Base-by-base conservation (phyloP, 2,329 filamentous ascomycete genomes). In the Fonsecaea pugnacius region DNA sequence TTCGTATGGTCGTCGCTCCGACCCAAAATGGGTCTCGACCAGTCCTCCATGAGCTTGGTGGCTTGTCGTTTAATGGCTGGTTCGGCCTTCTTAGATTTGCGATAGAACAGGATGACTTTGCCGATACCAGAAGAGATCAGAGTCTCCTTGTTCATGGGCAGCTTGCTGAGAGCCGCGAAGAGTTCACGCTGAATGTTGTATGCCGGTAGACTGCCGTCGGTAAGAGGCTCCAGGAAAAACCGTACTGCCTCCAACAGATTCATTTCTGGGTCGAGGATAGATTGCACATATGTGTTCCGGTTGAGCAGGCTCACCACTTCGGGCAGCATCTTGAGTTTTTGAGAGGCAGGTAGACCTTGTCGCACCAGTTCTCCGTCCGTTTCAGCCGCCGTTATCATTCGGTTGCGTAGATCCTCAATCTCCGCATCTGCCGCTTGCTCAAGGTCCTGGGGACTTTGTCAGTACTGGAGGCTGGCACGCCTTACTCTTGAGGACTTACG, bases 131-230 rank as follows among this genome's bases (percentile, higher is more conserved):
- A 96, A 69, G 92, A 93, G 24, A 96, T 84, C 14, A 99, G 84
- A 1, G 90, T 86, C 72, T 98, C 95, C 75, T 97, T 97, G 75
- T 92, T 91, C 70, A 98, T 92, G 5, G 92, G 92, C 4, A 98
- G 84, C 72, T 87, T 89, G 18, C 85, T 85, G 40, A 99, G 83
- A 27, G 91, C 90, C 30, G 86, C 86, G 76, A 99, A 95, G 50
- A 99, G 86, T 75, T 98, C 93, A 67, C 93, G 91, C 80, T 99
- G 95, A 70, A 99, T 98, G 75, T 95, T 95, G 80, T 97, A 99
- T 33, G 95, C 94, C 0, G 95, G 95, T 56, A 99, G 84, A 66
- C 91, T 94, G 63, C 94, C 95, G 74, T 98, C 94, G 72, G 94
- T 92, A 52, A 98, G 85, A 0, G 95, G 95, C 76, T 99, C 95